Evolutionary conservation across 176 grass and related monocot species (phyloP).

Genomic region (Aegilops tauschii): DNA sequence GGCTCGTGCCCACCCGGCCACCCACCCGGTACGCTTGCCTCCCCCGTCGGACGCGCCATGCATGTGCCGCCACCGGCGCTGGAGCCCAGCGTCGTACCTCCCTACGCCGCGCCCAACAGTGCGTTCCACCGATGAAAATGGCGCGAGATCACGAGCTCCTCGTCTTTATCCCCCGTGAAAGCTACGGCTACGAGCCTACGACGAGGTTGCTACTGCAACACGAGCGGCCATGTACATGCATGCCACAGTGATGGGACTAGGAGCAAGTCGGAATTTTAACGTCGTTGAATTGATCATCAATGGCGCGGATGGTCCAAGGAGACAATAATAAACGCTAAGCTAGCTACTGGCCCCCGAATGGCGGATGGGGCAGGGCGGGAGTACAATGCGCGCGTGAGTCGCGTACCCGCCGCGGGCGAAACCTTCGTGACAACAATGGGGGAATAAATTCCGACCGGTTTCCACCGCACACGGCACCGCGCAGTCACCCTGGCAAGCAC

Average conservation of each 20-base stretch:
- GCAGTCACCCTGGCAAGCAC: not conserved
- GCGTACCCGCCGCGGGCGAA: not conserved
- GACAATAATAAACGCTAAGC: constrained; percentile 26
- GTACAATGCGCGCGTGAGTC: constrained; percentile 6
- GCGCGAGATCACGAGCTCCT: not conserved
- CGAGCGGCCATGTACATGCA: not conserved
- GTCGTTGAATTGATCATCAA: not conserved
- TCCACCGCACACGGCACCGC: constrained; percentile 4
- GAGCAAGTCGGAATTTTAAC: not conserved
- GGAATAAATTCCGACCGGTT: not conserved
- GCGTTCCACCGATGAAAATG: not conserved
- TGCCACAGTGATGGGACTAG: not conserved
- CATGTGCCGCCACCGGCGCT: not conserved
- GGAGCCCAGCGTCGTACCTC: not conserved
- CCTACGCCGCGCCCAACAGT: not conserved
- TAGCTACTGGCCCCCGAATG: not conserved
- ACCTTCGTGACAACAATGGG: not conserved
- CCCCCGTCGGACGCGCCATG: not conserved
- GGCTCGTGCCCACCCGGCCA: not conserved
- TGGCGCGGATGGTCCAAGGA: constrained; percentile 25
- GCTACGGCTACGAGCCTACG: not conserved
- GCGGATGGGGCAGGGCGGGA: constrained; percentile 3
- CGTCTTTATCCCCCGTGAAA: not conserved
- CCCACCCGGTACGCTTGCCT: not conserved
- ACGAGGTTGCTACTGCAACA: not conserved